Evolutionary conservation across 495 filamentous ascomycete species (phyloP), one percentile per base, ranked within the genome.

Genomic region (Penicillium lividum): DNA sequence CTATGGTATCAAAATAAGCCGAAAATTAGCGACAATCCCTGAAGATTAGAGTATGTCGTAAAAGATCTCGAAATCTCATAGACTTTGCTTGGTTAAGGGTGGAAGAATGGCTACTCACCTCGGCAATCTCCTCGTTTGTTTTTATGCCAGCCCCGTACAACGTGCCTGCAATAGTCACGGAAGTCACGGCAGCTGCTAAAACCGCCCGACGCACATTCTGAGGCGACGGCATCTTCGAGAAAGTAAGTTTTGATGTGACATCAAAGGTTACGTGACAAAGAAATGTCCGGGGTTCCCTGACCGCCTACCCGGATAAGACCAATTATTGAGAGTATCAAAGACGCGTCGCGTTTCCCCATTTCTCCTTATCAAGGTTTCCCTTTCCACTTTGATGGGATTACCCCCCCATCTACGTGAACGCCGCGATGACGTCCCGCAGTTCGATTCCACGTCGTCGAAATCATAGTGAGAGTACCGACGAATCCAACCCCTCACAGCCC

Each of bases 111-210:
- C 31, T 43, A 33, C 43, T 58, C 62, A 82, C 80, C 70, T 81
- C 63, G 28, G 71, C 65, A 43, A 69, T 68, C 48, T 85, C 77
- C 56, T 75, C 64, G 27, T 74, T 60, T 1, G 73, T 79, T 66
- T 84, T 84, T 46, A 84, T 31, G 4, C 80, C 77, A 31, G 82
- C 82, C 11, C 82, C 82, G 58, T 84, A 84, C 42, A 79, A 75
- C 15, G 78, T 75, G 16, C 82, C 81, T 1, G 73, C 73, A 27
- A 77, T 79, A 6, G 80, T 82, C n/a, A 82, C 73, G 7, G 76
- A 73, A 10, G 74, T 71, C 7, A 82, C 75, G 5, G 80, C 73
- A 11, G 66, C 72, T 3, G 82, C 76, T 50, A 81, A 63, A 4
- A 83, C 67, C n/a, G 82, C 40, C 15, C 67, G 70, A 44, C 67